Evolutionary conservation across 2,329 filamentous ascomycete species (phyloP).

Genomic region (Penicillium sp.): DNA sequence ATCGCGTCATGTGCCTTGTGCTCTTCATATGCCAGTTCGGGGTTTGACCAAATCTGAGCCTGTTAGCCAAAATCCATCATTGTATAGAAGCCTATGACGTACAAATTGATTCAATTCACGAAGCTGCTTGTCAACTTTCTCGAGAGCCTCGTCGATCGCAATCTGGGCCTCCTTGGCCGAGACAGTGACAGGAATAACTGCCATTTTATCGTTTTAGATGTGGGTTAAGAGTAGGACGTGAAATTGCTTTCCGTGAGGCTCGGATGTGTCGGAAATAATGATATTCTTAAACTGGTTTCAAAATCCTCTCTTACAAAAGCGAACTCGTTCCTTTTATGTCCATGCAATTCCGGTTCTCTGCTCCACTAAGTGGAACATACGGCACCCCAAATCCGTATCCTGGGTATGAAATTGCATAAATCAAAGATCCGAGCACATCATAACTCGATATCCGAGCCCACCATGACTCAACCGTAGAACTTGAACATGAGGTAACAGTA

Average conservation of each 20-base stretch:
- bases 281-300: background rate
- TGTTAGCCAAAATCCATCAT: background rate
- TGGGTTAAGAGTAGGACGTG: background rate
- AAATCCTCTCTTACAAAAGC: background rate
- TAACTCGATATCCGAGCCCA: background rate
- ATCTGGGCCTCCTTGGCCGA: background rate
- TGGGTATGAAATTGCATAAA: background rate
- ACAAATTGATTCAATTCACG: background rate
- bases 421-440: background rate
- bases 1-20: slow-evolving; percentile 54
- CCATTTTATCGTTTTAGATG: background rate
- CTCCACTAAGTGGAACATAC: background rate
- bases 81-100: too few relatives aligned
- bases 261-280: background rate
- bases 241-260: background rate
- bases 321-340: background rate
- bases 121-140: background rate
- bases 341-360: background rate
- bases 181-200: background rate
- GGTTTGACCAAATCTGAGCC: slow-evolving; percentile 47
- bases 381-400: background rate
- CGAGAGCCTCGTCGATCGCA: background rate
- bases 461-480: background rate
- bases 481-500: background rate
- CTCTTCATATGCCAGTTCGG: slow-evolving; percentile 56